phyloP scores from a whole-genome alignment of 441 rosid genomes.

The Bocquillonia castaneifolia region DNA sequence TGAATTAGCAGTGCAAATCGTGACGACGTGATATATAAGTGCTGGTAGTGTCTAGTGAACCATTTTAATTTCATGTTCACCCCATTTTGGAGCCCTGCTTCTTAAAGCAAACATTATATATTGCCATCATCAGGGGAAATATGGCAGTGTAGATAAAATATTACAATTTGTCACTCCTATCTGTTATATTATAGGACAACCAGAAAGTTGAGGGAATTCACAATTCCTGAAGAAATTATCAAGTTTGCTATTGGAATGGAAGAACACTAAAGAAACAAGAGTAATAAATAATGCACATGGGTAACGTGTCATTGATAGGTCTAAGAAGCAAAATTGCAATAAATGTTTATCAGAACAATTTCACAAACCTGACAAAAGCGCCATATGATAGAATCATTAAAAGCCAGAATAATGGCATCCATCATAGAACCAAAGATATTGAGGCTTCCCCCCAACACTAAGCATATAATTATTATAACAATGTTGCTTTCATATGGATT shows the following conservation, averaged over 20 bases:
- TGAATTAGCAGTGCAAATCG: not conserved
- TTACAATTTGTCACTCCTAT: not conserved
- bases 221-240: slow-evolving; percentile 7
- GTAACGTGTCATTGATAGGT: slow-evolving; percentile 19
- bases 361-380: slow-evolving; percentile 19
- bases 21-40: not conserved
- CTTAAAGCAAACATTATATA: slow-evolving; percentile 1
- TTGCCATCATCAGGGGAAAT: not conserved
- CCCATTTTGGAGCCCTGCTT: not conserved
- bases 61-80: slow-evolving; percentile 1
- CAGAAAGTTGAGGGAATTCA: slow-evolving; percentile 14
- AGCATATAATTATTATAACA: slow-evolving; percentile 9
- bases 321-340: slow-evolving; percentile 23
- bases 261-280: slow-evolving; percentile 12
- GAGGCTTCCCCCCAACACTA: slow-evolving; percentile 13
- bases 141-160: not conserved
- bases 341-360: slow-evolving; percentile 28
- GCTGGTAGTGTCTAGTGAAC: not conserved
- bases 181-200: slow-evolving; percentile 1
- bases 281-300: slow-evolving; percentile 42
- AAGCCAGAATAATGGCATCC: slow-evolving; percentile 19
- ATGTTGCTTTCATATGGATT: slow-evolving; percentile 14
- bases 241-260: slow-evolving; percentile 11
- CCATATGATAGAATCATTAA: slow-evolving; percentile 15
- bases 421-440: slow-evolving; percentile 17